Evolutionary conservation across 352 stramenopile species (phyloP), one percentile per base, ranked within the genome.

Genomic region (Aphanomyces invadans): DNA sequence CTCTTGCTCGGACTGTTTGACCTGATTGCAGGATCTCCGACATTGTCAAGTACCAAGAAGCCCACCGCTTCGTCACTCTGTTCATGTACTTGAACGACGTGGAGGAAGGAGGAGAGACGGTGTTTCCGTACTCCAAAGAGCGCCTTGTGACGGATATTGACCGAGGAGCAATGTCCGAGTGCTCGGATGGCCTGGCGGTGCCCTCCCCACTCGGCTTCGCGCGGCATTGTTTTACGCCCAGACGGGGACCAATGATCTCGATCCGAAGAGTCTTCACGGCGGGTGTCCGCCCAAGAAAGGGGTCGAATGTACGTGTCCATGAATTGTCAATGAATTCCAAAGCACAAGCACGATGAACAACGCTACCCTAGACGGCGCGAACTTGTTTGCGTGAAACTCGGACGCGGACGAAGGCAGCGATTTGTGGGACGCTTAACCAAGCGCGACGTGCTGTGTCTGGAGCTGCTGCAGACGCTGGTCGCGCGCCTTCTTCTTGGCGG

Each of bases 1-100:
- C 7, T 42, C 36, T 15, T 42, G 15, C 36, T 42, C 7, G 36
- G 36, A 7, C 15, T 42, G n/a, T n/a, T n/a, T n/a, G n/a, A n/a
- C n/a, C n/a, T 42, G 36, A 42, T 42, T 42, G 7, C 36, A 42
- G 36, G 7, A 42, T 26, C 38, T 31, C 55, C 11, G 26, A 57
- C 10, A 39, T 59, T 15, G 17, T 67, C 28, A 42, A 67, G 46
- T 79, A 92, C 71, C 90, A 90, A 67, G 74, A 92, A 45, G 83
- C 86, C 42, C 98, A 99, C 81, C 86, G 96, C 12, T 98, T 94
- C 72, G 92, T 95, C 21, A 99, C 96, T 53, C 76, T 99, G 4
- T 98, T 98, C 71, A 80, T 98, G 54, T 99, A 99, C 76, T 77
- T 99, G 45, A 98, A 88, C 74, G 95, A 98, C 73, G 86, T 98